phyloP scores from a whole-genome alignment of 2,329 filamentous ascomycete species.

The Biscogniauxia marginata region DNA sequence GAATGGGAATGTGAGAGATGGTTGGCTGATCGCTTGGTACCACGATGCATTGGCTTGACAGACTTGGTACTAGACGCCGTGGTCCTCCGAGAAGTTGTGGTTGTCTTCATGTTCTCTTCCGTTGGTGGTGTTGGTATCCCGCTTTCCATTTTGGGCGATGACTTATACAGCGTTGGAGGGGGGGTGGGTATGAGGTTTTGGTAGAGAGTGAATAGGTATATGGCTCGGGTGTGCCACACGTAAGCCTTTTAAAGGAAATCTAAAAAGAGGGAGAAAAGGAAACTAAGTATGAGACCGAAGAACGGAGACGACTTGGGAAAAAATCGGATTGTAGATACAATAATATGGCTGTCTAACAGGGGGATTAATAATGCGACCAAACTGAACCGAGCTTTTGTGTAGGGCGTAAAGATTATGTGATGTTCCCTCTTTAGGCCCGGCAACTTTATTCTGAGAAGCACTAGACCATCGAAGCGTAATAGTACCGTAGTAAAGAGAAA shows the following conservation, averaged over 20 bases:
- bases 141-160: constrained; percentile 45
- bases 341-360: constrained; percentile 22
- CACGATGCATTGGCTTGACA: constrained; percentile 50
- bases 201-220: not conserved
- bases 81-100: constrained; percentile 23
- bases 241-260: not conserved
- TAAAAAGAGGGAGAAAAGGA: constrained; percentile 8
- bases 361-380: constrained; percentile 33
- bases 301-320: constrained; percentile 13
- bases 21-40: constrained; percentile 49
- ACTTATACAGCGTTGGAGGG: constrained; percentile 17
- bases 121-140: constrained; percentile 53
- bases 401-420: constrained; percentile 35
- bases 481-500: constrained; percentile 2
- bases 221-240: not conserved
- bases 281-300: constrained; percentile 3
- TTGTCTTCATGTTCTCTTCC: constrained; percentile 34
- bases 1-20: constrained; percentile 36
- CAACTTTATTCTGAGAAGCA: constrained; percentile 26
- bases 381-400: constrained; percentile 22
- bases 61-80: constrained; percentile 43
- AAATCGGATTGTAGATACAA: constrained; percentile 14
- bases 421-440: constrained; percentile 29
- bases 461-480: constrained; percentile 21
- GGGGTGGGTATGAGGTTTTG: constrained; percentile 3